Conservation (phyloP, 371 early-diverging fungal species). For the Circinella minor region DNA sequence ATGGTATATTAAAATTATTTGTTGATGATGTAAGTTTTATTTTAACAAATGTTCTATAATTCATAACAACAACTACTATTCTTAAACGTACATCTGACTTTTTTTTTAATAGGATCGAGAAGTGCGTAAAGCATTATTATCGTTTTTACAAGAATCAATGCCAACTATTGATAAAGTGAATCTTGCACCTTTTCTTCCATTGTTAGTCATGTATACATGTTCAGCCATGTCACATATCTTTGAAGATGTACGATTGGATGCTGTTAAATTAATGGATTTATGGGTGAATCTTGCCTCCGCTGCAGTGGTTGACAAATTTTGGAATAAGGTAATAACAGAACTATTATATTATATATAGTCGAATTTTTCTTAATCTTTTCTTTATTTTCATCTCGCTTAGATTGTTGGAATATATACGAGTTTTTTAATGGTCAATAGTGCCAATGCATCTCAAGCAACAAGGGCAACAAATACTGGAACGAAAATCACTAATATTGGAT, state of each 20-base stretch:
- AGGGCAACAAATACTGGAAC: neutral
- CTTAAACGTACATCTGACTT: neutral
- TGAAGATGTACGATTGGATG: constrained; percentile 84
- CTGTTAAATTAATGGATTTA: constrained; percentile 75
- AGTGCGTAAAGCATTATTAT: constrained; percentile 48
- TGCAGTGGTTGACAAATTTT: constrained; percentile 59
- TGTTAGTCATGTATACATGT: constrained; percentile 79
- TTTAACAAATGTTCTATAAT: neutral
- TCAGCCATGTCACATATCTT: constrained; percentile 92
- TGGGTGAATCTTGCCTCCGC: constrained; percentile 74
- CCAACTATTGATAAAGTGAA: constrained; percentile 51
- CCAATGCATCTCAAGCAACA: constrained; percentile 5
- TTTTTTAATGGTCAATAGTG: constrained; percentile 39
- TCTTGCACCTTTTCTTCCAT: constrained; percentile 78
- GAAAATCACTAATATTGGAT: constrained; percentile 14
- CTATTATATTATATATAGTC: neutral
- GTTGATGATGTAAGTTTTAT: constrained; percentile 62
- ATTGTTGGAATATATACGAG: constrained; percentile 47
- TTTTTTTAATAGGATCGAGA: constrained; percentile 43
- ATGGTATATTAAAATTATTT: constrained; percentile 60
- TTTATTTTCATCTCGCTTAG: constrained; percentile 10
- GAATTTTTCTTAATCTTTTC: neutral
- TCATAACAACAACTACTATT: too few relatives aligned
- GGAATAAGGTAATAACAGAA: constrained; percentile 53
- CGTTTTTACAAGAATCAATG: constrained; percentile 38